phyloP scores from a whole-genome alignment of 768 basidiomycete genomes.

The Podaxis rugospora region DNA sequence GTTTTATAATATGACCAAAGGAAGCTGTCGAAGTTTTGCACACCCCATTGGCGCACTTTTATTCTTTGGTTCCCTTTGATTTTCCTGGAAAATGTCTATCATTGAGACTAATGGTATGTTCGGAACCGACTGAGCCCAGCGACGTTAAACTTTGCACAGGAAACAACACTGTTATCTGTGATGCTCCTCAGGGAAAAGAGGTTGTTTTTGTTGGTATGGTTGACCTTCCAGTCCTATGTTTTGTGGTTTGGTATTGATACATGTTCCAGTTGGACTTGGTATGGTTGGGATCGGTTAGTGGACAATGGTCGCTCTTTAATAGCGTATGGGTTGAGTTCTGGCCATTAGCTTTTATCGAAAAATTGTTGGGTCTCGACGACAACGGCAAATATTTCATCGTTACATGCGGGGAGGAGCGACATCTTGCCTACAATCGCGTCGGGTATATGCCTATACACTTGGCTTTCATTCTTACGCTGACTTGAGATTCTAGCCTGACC shows the following conservation, averaged over 20 bases:
- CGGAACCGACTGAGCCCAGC: too few relatives aligned
- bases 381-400: constrained; percentile 44
- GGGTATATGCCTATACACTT: constrained; percentile 23
- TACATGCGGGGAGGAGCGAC: constrained; percentile 55
- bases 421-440: constrained; percentile 55
- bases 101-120: too few relatives aligned
- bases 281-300: constrained; percentile 56
- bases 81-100: too few relatives aligned
- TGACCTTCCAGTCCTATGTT: background rate
- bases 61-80: too few relatives aligned
- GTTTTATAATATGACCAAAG: too few relatives aligned
- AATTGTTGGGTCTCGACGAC: constrained; percentile 54
- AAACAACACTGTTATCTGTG: background rate
- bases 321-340: background rate
- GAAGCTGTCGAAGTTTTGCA: too few relatives aligned
- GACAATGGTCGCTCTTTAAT: too few relatives aligned
- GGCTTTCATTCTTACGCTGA: background rate
- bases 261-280: constrained; percentile 47
- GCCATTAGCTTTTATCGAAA: constrained; percentile 59
- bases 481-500: constrained; percentile 29
- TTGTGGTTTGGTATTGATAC: background rate
- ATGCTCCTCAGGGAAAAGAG: constrained; percentile 11
- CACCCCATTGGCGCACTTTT: too few relatives aligned
- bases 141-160: too few relatives aligned
- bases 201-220: constrained; percentile 26